These are phyloP conservation scores for Carex littledalei DNA, from an alignment of 176 grass and related monocot species.

Conservation along the genomic window DNA sequence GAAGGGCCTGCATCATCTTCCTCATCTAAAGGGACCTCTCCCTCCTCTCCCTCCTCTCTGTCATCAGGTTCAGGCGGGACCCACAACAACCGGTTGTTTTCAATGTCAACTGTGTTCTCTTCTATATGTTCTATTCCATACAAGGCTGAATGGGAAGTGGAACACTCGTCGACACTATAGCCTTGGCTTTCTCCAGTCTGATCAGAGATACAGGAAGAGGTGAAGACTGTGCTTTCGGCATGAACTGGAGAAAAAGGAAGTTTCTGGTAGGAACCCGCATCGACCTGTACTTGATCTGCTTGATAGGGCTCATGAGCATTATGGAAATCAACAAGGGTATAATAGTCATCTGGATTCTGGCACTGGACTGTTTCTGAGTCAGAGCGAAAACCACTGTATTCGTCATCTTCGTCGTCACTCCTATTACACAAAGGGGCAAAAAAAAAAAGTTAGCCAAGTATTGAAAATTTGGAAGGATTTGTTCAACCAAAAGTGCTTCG, in stretches of 20 bases:
- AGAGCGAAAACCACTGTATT: constrained; percentile 50
- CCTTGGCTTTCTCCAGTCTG: constrained; percentile 50
- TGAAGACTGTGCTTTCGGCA: constrained; percentile 26
- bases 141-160: constrained; percentile 63
- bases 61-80: constrained; percentile 78
- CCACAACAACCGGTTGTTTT: constrained; percentile 84
- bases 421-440: constrained; percentile 38
- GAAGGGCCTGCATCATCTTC: constrained; percentile 71
- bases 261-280: constrained; percentile 35
- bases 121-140: constrained; percentile 65
- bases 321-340: constrained; percentile 52
- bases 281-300: constrained; percentile 32
- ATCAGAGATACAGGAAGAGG: constrained; percentile 34
- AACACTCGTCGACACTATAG: constrained; percentile 50
- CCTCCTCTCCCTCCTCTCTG: constrained; percentile 61
- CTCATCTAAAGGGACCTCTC: constrained; percentile 48
- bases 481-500: not conserved
- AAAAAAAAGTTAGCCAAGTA: constrained; percentile 10
- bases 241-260: constrained; percentile 37
- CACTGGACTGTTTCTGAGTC: constrained; percentile 41
- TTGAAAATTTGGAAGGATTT: constrained; percentile 3
- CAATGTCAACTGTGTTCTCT: constrained; percentile 78
- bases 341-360: constrained; percentile 57
- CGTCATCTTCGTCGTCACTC: constrained; percentile 88
- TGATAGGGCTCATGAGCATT: constrained; percentile 21